phyloP scores from a whole-genome alignment of 1,284 basidiomycete species.

The Ustilago sp. region DNA sequence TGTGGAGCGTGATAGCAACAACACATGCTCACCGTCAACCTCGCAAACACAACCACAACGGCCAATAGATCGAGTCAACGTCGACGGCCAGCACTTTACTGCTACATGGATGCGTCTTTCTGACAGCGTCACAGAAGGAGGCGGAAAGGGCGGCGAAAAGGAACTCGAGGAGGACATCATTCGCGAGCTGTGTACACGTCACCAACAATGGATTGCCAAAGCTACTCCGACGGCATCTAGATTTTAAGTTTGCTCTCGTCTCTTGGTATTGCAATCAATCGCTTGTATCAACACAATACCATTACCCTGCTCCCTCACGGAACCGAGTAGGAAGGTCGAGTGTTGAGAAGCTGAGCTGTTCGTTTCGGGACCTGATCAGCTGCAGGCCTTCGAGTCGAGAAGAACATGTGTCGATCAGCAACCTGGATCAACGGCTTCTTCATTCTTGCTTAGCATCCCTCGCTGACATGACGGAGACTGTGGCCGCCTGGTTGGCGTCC shows the following conservation, averaged over 20 bases:
- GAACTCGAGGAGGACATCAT: slow-evolving; percentile 95
- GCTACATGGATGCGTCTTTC: slow-evolving; percentile 81
- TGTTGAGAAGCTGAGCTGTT: no score
- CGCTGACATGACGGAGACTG: no score
- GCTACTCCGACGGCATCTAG: slow-evolving; percentile 7
- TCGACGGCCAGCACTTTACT: slow-evolving; percentile 70
- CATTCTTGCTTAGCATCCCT: no score
- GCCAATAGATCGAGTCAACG: slow-evolving; percentile 9
- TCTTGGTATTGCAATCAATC: not conserved
- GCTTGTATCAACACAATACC: not conserved
- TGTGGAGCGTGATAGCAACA: slow-evolving; percentile 72
- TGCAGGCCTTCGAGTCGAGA: no score
- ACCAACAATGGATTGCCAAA: slow-evolving; percentile 77
- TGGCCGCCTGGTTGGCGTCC: no score
- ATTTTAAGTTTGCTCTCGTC: not conserved
- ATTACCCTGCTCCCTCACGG: no score
- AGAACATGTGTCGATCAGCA: no score
- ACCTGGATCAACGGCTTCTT: no score
- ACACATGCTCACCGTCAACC: not conserved
- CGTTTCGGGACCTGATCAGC: no score
- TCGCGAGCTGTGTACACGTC: slow-evolving; percentile 78
- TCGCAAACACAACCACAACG: not conserved
- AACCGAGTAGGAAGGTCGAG: no score
- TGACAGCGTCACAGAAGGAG: slow-evolving; percentile 10
- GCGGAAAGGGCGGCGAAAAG: slow-evolving; percentile 65